Conservation (phyloP, 1,284 basidiomycete species). For the Boletus semigastroideus region DNA sequence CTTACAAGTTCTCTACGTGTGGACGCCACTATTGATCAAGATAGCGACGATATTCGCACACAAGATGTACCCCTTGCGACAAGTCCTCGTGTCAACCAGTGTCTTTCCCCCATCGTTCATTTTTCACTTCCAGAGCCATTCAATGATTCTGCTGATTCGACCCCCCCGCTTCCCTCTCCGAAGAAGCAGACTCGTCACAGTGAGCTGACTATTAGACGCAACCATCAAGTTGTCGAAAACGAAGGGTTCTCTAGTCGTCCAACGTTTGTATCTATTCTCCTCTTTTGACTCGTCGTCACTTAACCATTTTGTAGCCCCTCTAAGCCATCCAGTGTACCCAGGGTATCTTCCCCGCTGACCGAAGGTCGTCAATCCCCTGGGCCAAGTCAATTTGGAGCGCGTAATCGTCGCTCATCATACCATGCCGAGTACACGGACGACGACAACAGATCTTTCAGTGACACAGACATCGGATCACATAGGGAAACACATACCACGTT, state of each 20-base stretch:
- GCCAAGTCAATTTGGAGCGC: neutral
- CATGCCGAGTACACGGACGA: neutral
- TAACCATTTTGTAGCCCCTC: constrained; percentile 10
- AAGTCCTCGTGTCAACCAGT: constrained; percentile 1
- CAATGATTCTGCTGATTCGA: neutral
- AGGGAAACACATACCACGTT: too few species aligned
- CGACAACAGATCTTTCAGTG: neutral
- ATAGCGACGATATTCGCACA: neutral
- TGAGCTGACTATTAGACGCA: neutral
- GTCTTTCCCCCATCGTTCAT: constrained; percentile 24
- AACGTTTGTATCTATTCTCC: constrained; percentile 13
- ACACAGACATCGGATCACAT: neutral
- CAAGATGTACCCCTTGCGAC: neutral
- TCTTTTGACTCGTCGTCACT: neutral
- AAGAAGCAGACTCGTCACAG: neutral
- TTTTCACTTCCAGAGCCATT: constrained; percentile 17
- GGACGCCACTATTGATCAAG: constrained; percentile 1
- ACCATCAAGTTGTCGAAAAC: constrained; percentile 3
- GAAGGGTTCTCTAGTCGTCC: neutral
- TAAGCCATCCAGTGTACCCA: neutral
- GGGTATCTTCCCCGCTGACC: constrained; percentile 16
- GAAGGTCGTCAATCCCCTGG: constrained; percentile 1
- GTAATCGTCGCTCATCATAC: neutral
- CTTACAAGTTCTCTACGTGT: constrained; percentile 1
- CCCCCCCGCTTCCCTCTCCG: neutral